Percentiles rank a stretch among this genome's conserved stretches.
Conservation (phyloP, 768 basidiomycete genomes). For the Galerina sulciceps region DNA sequence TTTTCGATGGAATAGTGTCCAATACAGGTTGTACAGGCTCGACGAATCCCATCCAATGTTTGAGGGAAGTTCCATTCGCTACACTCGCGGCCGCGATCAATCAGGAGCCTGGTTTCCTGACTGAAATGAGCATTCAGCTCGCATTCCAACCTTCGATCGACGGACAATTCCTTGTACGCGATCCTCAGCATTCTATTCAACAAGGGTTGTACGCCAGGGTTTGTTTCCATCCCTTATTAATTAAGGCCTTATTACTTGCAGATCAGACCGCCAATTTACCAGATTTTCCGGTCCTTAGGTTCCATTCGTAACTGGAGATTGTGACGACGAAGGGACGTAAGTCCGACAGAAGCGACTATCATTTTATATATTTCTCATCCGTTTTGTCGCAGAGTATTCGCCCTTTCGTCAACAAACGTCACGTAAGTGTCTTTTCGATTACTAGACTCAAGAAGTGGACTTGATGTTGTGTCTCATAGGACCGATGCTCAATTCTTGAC, state of each 20-base stretch:
- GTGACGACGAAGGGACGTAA: constrained; percentile 46
- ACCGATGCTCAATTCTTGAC: constrained; percentile 20
- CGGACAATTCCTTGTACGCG: constrained; percentile 33
- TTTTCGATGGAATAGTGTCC: constrained; percentile 33
- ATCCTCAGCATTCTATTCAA: constrained; percentile 29
- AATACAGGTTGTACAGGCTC: constrained; percentile 31
- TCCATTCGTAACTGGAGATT: constrained; percentile 35
- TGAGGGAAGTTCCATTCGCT: constrained; percentile 34
- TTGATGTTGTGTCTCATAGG: too few species aligned
- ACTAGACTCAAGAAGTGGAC: too few species aligned
- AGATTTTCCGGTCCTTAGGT: too few species aligned
- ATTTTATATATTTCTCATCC: too few species aligned
- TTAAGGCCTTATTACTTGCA: neutral
- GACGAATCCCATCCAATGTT: constrained; percentile 33
- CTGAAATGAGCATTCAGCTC: constrained; percentile 30
- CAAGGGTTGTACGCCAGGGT: constrained; percentile 36
- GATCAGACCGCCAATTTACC: too few species aligned
- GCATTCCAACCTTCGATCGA: constrained; percentile 40
- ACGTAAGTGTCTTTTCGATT: constrained; percentile 24
- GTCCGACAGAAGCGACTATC: constrained; percentile 9
- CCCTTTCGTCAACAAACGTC: constrained; percentile 20
- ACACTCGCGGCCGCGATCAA: constrained; percentile 36
- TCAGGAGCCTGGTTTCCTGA: constrained; percentile 30
- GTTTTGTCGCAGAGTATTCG: constrained; percentile 26
- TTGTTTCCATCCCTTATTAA: neutral